These are phyloP conservation scores for Yarrowia sp. DNA, from an alignment of 805 yeast genomes.

Conservation along the genomic window DNA sequence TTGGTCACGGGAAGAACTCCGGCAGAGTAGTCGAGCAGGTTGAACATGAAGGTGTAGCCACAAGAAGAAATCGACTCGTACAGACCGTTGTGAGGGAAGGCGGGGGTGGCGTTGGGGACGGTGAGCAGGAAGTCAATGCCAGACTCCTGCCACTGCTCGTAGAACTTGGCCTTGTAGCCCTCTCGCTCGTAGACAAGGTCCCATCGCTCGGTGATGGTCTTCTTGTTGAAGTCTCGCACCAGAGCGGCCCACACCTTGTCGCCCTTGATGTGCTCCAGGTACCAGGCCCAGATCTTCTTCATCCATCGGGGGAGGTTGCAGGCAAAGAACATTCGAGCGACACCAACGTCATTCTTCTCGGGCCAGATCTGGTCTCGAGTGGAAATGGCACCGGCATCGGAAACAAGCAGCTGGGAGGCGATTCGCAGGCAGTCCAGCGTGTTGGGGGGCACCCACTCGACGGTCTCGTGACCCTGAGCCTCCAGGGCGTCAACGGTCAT, in stretches of 20 bases:
- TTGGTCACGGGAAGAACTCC: conserved; percentile 57
- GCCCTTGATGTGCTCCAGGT: conserved; percentile 35
- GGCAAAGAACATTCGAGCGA: conserved; percentile 36
- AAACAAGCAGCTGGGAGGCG: conserved; percentile 43
- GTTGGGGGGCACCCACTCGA: conserved; percentile 47
- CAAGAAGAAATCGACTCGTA: conserved; percentile 40
- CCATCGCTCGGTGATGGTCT: conserved; percentile 40
- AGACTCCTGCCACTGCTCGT: conserved; percentile 38
- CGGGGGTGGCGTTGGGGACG: conserved; percentile 46
- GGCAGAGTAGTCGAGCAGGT: conserved; percentile 54
- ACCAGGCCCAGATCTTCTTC: conserved; percentile 40
- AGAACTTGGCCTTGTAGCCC: conserved; percentile 38
- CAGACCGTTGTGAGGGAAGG: conserved; percentile 41
- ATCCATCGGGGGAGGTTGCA: conserved; percentile 39
- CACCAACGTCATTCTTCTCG: conserved; percentile 41
- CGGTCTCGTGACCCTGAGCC: conserved; percentile 47
- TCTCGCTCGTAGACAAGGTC: conserved; percentile 39
- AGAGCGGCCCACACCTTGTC: conserved; percentile 42
- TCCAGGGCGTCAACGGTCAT: conserved; percentile 41
- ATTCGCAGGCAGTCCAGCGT: conserved; percentile 58
- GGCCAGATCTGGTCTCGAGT: conserved; percentile 33
- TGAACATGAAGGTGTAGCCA: conserved; percentile 55
- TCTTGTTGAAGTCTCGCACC: conserved; percentile 39
- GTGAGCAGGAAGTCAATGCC: conserved; percentile 42
- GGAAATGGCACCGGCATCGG: conserved; percentile 39